Evolutionary conservation across 306 rosid species (phyloP).

Genomic region (Prunus campanulata): DNA sequence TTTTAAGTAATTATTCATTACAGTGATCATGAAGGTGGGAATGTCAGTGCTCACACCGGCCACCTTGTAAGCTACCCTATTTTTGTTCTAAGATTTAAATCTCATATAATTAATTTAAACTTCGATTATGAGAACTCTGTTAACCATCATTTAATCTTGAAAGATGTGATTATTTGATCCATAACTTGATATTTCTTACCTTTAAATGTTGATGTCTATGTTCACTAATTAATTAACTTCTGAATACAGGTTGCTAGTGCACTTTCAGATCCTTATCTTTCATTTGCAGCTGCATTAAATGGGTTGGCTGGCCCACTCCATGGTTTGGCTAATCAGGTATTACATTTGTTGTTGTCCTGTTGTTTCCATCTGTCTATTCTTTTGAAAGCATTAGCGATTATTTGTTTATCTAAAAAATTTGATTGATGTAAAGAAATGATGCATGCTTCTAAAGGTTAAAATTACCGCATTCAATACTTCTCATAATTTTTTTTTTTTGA

Average conservation of each 20-base stretch:
- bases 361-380: not conserved
- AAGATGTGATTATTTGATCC: not conserved
- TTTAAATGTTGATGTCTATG: slow-evolving; percentile 14
- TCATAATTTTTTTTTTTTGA: too few relatives aligned
- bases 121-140: not conserved
- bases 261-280: slow-evolving; percentile 94
- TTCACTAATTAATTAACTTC: slow-evolving; percentile 21
- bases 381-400: not conserved
- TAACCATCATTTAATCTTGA: not conserved
- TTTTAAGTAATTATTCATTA: slow-evolving; percentile 28
- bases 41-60: slow-evolving; percentile 97
- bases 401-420: not conserved
- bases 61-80: slow-evolving; percentile 65
- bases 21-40: slow-evolving; percentile 99
- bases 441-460: not conserved
- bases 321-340: slow-evolving; percentile 99
- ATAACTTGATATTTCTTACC: not conserved
- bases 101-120: not conserved
- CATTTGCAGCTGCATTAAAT: slow-evolving; percentile 95
- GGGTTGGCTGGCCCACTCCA: slow-evolving; percentile 99
- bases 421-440: not conserved
- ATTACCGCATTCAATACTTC: not conserved
- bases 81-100: slow-evolving; percentile 9
- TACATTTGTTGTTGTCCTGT: slow-evolving; percentile 17
- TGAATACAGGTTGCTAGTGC: slow-evolving; percentile 83